phyloP scores from a whole-genome alignment of 2,329 filamentous ascomycete species.

The Aspergillus ruber region DNA sequence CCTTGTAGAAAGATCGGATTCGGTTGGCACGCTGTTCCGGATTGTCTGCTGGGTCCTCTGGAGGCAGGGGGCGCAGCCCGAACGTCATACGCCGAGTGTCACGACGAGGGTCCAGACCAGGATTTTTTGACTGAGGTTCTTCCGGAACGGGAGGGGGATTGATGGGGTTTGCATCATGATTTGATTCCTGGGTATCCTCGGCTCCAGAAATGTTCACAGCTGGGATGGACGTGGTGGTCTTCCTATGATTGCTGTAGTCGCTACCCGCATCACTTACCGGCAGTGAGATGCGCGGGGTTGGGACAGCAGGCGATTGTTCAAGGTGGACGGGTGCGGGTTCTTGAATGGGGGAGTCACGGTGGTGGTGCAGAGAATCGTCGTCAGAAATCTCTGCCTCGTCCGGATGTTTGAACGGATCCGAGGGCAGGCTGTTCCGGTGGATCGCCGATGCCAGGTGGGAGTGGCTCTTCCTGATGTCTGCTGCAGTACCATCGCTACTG shows the following conservation, averaged over 20 bases:
- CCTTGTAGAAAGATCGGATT: slow-evolving; percentile 98
- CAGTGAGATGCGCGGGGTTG: slow-evolving; percentile 31
- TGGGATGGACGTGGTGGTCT: slow-evolving; percentile 41
- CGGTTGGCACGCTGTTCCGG: slow-evolving; percentile 91
- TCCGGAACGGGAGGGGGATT: slow-evolving; percentile 17
- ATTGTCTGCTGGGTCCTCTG: slow-evolving; percentile 79
- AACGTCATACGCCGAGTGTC: slow-evolving; percentile 50
- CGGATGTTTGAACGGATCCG: slow-evolving; percentile 3
- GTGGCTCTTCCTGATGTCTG: slow-evolving; percentile 1
- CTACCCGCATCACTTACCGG: slow-evolving; percentile 46
- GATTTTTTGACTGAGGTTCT: slow-evolving; percentile 17
- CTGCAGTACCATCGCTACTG: slow-evolving; percentile 8
- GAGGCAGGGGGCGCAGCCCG: slow-evolving; percentile 75
- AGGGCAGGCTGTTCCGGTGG: slow-evolving; percentile 1
- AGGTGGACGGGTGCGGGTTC: slow-evolving; percentile 6
- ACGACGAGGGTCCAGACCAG: slow-evolving; percentile 24
- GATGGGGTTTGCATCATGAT: slow-evolving; percentile 8
- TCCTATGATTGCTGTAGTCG: slow-evolving; percentile 51
- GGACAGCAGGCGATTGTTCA: slow-evolving; percentile 12
- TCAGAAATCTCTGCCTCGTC: slow-evolving; percentile 1
- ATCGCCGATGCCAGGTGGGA: neutral
- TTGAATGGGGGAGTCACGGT: slow-evolving; percentile 4
- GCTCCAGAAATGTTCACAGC: slow-evolving; percentile 23
- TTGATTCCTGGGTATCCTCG: slow-evolving; percentile 13
- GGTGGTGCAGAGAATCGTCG: slow-evolving; percentile 10